Evolutionary conservation across 2,329 filamentous ascomycete genomes (phyloP), one percentile per base, ranked within the genome.

Genomic region (Magnaporthiopsis incrustans): DNA sequence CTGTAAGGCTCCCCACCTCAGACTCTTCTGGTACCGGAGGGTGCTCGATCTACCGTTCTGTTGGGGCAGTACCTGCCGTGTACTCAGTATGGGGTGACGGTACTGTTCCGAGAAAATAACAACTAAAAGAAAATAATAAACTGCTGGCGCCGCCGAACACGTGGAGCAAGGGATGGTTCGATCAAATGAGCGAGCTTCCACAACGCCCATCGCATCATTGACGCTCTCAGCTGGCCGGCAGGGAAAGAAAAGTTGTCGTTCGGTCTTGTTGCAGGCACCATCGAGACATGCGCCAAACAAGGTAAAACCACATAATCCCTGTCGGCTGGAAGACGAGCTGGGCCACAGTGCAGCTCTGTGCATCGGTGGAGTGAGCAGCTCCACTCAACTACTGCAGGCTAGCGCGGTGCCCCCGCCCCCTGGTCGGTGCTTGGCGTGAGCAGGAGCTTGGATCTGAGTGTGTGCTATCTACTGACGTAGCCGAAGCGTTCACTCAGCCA

Each of bases 391-490:
- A n/a, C 44, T 53, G 44, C 22, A 25, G 44, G 57, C 57, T 58
- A 8, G 57, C 25, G 57, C 30, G 25, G 57, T 30, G 10, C 4
- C 57, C 57, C 26, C 57, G 57, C 57, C 57, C 33, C 44, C 44
- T 53, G 44, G 44, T 25, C 44, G 7, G 44, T 10, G 44, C 44
- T 53, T 53, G 44, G 44, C 44, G 44, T 53, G 44, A 53, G 44
- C 22, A 53, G n/a, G 35, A 44, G 44, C 44, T n/a, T 53, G 44
- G n/a, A 53, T 22, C 4, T n/a, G 44, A 22, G 44, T 11, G 44
- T 7, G 44, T n/a, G 22, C 58, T 60, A 60, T 60, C 58, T 32
- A 62, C 61, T 62, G 61, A 62, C 61, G 61, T 62, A 62, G 61
- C 22, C 61, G 44, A 53, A 53, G 44, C 44, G n/a, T 53, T 53